Base-by-base conservation (phyloP, 208 protist species). In the Trypanosomatidae sp. region DNA sequence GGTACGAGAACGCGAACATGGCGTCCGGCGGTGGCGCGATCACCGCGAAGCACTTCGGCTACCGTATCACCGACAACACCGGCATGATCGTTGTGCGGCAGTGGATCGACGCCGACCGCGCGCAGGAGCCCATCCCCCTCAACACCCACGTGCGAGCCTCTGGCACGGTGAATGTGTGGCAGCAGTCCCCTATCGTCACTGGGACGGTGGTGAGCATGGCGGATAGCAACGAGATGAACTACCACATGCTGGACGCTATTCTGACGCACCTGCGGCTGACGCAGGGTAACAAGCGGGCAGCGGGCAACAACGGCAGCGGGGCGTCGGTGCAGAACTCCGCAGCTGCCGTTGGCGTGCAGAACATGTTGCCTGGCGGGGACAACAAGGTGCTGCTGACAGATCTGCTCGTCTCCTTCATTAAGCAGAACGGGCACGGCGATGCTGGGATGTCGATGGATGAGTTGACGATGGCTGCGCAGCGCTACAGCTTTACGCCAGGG, bases 151-250 rank as follows among this genome's bases (percentile, higher is more conserved):
- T 97, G 5, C 92, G 92, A 6, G 92, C 88, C 39, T 87, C 88
- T 1, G 92, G 92, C 55, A 91, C 90, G 9, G 90, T 95, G 67
- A 97, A 97, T 80, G 83, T 95, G 65, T 97, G 91, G 90, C 87
- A 97, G 77, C 84, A 91, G 52, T 73, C 85, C 2, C 89, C 87
- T 1, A 86, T 94, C 30, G 82, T 97, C 22, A 97, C 92, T 0
- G 92, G 92, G 50, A 94, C 87, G n/a, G 90, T 97, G 30, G 81
- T 87, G 15, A 80, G 81, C 55, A 84, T 95, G 43, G 86, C 86
- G 47, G 92, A 97, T 78, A 92, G 88, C 88, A 97, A 97, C 66
- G 92, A 97, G 70, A 78, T 97, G 66, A 95, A 91, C 76, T 97
- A 92, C 77, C 92, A 97, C 79, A 83, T 88, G 71, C 77, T 97